Percentiles rank a stretch among this genome's conserved stretches.
These are phyloP conservation scores for Plasmodium blacklocki DNA, from an alignment of 169 alveolate genomes.

Conservation along the genomic window DNA sequence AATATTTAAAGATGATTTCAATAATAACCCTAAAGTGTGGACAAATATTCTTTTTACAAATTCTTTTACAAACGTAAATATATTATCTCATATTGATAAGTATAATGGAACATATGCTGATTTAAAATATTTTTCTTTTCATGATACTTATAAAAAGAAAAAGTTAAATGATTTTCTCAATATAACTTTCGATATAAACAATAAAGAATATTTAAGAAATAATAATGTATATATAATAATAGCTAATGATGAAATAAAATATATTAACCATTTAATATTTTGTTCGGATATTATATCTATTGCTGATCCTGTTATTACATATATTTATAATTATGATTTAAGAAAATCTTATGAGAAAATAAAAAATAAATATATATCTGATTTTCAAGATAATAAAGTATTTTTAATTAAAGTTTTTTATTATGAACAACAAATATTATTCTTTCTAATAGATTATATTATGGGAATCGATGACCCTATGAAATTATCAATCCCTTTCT, in stretches of 20 bases:
- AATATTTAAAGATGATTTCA: slow-evolving; percentile 6
- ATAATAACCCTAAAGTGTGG: slow-evolving; percentile 61
- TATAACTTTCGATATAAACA: slow-evolving; percentile 41
- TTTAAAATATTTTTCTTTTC: slow-evolving; percentile 22
- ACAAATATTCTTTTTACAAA: slow-evolving; percentile 27
- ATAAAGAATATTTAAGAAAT: slow-evolving; percentile 37
- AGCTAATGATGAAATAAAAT: slow-evolving; percentile 55
- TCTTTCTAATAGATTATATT: slow-evolving; percentile 49
- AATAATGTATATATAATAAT: slow-evolving; percentile 52
- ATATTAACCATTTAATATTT: slow-evolving; percentile 13
- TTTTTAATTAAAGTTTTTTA: slow-evolving; percentile 50
- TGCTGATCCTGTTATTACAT: slow-evolving; percentile 1
- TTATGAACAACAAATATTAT: slow-evolving; percentile 13
- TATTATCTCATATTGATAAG: slow-evolving; percentile 53
- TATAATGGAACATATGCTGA: slow-evolving; percentile 46
- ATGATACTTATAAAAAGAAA: slow-evolving; percentile 15
- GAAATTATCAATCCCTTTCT: slow-evolving; percentile 58
- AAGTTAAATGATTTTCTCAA: slow-evolving; percentile 40
- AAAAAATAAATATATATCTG: slow-evolving; percentile 33
- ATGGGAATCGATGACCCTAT: slow-evolving; percentile 56
- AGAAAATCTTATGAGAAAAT: slow-evolving; percentile 26
- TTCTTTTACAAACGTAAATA: slow-evolving; percentile 36
- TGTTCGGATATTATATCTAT: slow-evolving; percentile 13
- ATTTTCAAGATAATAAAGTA: slow-evolving; percentile 27
- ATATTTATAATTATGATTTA: slow-evolving; percentile 18